Percentiles rank a stretch among this genome's conserved stretches.
These are phyloP conservation scores for Mycena crocata DNA, from an alignment of 768 basidiomycete species.

Conservation along the genomic window DNA sequence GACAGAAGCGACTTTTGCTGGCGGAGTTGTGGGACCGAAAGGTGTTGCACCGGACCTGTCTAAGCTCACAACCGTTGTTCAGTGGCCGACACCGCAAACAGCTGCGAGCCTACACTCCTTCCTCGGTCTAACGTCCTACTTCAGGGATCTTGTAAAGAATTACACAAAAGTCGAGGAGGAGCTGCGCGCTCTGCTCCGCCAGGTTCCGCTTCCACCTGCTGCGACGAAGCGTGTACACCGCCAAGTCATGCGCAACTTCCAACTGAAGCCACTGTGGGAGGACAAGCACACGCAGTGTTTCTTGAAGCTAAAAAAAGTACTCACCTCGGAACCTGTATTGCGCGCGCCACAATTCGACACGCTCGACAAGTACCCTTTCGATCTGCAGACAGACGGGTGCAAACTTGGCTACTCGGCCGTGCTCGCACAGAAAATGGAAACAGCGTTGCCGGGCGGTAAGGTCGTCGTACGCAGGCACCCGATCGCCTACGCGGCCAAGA, in stretches of 20 bases:
- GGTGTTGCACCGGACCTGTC: conserved; percentile 35
- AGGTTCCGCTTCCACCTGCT: conserved; percentile 31
- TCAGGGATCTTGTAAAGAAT: conserved; percentile 44
- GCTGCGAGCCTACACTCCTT: conserved; percentile 45
- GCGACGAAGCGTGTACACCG: conserved; percentile 42
- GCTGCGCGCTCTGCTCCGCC: conserved; percentile 41
- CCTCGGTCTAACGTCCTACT: conserved; percentile 48
- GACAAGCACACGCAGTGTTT: conserved; percentile 37
- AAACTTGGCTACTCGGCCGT: conserved; percentile 40
- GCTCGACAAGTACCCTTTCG: conserved; percentile 39
- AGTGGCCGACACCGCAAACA: conserved; percentile 45
- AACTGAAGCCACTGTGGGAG: conserved; percentile 28
- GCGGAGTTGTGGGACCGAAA: conserved; percentile 41
- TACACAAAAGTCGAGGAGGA: conserved; percentile 47
- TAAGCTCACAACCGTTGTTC: conserved; percentile 51
- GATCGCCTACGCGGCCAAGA: conserved; percentile 46
- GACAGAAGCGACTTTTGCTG: conserved; percentile 48
- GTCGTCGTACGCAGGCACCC: conserved; percentile 35
- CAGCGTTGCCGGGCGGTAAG: conserved; percentile 19
- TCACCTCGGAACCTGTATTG: background rate
- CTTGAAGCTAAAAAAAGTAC: conserved; percentile 33
- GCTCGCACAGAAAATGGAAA: conserved; percentile 6
- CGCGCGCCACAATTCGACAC: conserved; percentile 16
- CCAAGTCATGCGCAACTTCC: conserved; percentile 33
- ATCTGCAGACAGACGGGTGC: conserved; percentile 41